Evolutionary conservation across 2,329 filamentous ascomycete genomes (phyloP).

Genomic region (Cordyceps farinosa): DNA sequence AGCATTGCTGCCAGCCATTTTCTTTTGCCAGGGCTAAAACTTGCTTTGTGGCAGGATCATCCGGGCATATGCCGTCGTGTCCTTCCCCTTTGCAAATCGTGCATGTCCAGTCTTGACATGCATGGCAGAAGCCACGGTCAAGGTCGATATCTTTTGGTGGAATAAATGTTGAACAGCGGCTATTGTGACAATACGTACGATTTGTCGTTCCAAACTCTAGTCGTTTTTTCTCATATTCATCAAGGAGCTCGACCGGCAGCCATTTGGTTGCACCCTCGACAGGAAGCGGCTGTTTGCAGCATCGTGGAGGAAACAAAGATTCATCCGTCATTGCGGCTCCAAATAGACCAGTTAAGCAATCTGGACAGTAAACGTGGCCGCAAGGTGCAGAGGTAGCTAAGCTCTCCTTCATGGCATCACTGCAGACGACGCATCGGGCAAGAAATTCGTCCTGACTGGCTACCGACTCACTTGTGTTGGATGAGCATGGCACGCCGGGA

Average conservation of each 20-base stretch:
- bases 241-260: background rate
- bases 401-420: background rate
- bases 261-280: background rate
- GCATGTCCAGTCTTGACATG: background rate
- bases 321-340: background rate
- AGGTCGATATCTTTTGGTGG: background rate
- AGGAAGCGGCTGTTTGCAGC: background rate
- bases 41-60: constrained; percentile 37
- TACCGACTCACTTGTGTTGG: too few relatives aligned
- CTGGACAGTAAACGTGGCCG: background rate
- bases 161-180: background rate
- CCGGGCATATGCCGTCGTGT: constrained; percentile 33
- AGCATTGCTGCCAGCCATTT: constrained; percentile 49
- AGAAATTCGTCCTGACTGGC: too few relatives aligned
- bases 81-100: background rate
- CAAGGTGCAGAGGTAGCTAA: background rate
- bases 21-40: constrained; percentile 37
- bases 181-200: background rate
- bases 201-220: background rate
- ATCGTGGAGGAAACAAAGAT: background rate
- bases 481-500: too few relatives aligned
- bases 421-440: background rate
- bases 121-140: background rate
- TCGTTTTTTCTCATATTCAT: background rate
- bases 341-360: background rate